phyloP scores from a whole-genome alignment of 345 rosid species.

The Eucalyptus tenuipes region DNA sequence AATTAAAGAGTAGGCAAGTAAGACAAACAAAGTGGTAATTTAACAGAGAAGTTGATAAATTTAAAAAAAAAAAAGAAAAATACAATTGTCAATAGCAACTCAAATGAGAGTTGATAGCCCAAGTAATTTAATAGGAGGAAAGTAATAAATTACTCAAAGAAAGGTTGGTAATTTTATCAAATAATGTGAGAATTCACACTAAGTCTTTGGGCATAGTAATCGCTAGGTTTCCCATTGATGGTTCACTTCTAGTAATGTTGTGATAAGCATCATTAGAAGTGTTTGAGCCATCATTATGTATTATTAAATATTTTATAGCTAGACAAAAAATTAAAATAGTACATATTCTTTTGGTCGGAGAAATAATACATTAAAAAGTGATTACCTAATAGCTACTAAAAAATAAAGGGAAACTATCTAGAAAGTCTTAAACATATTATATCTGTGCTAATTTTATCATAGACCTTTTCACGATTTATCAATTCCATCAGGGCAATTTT shows the following conservation, averaged over 20 bases:
- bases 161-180: not conserved
- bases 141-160: not conserved
- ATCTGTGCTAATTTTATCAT: too few relatives aligned
- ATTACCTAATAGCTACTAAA: not conserved
- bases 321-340: not conserved
- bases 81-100: not conserved
- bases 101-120: not conserved
- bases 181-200: not conserved
- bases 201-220: not conserved
- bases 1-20: not conserved
- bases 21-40: not conserved
- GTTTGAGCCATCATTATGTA: not conserved
- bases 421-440: too few relatives aligned
- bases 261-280: not conserved
- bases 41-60: not conserved
- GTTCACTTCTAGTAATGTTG: too few relatives aligned
- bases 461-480: too few relatives aligned
- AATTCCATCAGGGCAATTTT: too few relatives aligned
- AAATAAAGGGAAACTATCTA: not conserved
- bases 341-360: not conserved
- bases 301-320: not conserved
- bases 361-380: not conserved
- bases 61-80: not conserved
- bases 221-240: too few relatives aligned
- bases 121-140: not conserved